Conservation (phyloP, 2,329 filamentous ascomycete species). For the Chaetomiaceae sp. region DNA sequence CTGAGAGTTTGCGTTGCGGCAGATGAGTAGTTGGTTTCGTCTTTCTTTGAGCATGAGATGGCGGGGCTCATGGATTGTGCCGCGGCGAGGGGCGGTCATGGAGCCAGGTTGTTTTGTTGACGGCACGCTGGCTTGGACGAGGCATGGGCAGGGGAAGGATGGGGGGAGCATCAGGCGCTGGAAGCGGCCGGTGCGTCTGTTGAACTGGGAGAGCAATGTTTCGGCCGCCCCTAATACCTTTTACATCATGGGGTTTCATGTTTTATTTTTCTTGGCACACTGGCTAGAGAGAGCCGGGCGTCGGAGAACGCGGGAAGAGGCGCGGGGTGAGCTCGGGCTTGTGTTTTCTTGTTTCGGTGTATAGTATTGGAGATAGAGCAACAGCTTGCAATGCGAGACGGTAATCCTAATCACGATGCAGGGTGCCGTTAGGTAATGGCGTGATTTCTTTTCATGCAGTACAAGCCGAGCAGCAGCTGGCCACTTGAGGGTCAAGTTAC, state of each 20-base stretch:
- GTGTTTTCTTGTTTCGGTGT: conserved; percentile 22
- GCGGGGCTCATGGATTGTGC: neutral
- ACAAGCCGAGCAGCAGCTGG: neutral
- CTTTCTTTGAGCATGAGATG: too few species aligned
- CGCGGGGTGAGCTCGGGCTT: neutral
- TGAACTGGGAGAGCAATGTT: conserved; percentile 14
- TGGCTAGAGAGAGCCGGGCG: conserved; percentile 4
- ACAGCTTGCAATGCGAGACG: conserved; percentile 22
- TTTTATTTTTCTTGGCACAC: conserved; percentile 12
- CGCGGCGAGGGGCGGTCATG: conserved; percentile 8
- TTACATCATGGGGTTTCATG: conserved; percentile 14
- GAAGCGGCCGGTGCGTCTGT: too few species aligned
- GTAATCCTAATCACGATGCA: conserved; percentile 19
- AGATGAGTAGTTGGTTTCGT: neutral
- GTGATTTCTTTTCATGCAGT: neutral
- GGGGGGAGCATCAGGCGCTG: too few species aligned
- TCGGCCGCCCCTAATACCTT: conserved; percentile 23
- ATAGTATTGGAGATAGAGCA: conserved; percentile 27
- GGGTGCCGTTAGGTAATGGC: neutral
- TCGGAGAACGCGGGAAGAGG: conserved; percentile 4
- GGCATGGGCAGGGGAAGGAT: conserved; percentile 6
- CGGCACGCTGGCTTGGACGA: too few species aligned
- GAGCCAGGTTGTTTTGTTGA: too few species aligned
- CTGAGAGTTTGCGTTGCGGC: conserved; percentile 29
- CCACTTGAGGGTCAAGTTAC: neutral